Base-by-base conservation (phyloP, 2,329 filamentous ascomycete species). In the Sporothrix euskadiensis region DNA sequence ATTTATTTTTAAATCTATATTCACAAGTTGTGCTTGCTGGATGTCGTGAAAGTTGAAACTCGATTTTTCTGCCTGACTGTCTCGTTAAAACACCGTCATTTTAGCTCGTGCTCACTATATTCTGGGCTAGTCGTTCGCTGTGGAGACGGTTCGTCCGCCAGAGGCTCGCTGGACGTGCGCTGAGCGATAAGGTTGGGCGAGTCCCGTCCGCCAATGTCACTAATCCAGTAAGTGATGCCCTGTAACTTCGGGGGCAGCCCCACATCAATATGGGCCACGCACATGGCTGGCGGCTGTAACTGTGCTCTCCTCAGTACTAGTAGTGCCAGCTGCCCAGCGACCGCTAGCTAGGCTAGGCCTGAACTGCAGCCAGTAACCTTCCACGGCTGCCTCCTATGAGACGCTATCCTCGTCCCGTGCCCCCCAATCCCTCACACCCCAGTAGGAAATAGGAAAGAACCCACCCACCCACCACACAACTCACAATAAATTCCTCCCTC, bases 371-470 rank as follows among this genome's bases (percentile, higher is more conserved):
- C 61, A 66, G 61, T 66, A 26, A 14, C 61, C 61, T 10, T 66
- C 61, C 61, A 44, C 35, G 59, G 59, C 35, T 65, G 59, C 59
- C 59, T 65, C 59, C 35, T 14, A 26, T n/a, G 19, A 65, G 32
- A 44, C 59, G 59, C 59, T 65, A 65, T 65, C 59, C 59, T 65
- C 59, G 35, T 65, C 59, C 61, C 61, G 22, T 44, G 61, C 61
- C 61, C 59, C 59, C 59, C 10, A 44, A 19, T 22, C 35, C 41
- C 44, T 6, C 3, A 3, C 44, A 12, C 44, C 44, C 44, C 44
- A 49, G 44, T 4, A 49, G 44, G 14, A 49, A 49, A 49, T 16
- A 49, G 44, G n/a, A 65, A 12, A 39, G 57, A 66, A 30, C 22
- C 61, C 39, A 66, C 61, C 39, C 61, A 47, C 61, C 39, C 61